Base-by-base conservation (phyloP, 192 early-diverging fungal species). In the Phlyctochytrium bullatum region DNA sequence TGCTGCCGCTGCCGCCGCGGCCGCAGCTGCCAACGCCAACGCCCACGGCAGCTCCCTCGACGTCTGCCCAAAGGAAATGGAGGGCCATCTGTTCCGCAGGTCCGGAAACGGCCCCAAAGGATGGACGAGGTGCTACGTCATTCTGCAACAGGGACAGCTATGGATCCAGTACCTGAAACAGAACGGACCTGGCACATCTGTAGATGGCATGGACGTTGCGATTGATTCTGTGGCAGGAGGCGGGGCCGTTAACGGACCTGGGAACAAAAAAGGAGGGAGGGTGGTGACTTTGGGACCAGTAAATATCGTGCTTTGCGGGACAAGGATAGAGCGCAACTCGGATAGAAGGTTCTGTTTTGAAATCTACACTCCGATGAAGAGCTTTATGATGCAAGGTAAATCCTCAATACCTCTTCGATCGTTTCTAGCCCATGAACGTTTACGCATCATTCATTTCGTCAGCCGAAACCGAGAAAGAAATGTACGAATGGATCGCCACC, bases 331-430 rank as follows among this genome's bases (percentile, higher is more conserved):
- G 27, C 66, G 47, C 1, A 78, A 81, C 23, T 75, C 82, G 57
- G 90, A 91, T 34, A 78, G 90, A 16, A 70, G 89, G 33, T 91
- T 86, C 68, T 88, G 86, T 52, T 91, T 91, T 68, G 88, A 89
- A 62, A 74, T 91, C 1, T 77, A 82, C 10, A 86, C 82, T 54
- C 68, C 80, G 1, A 82, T 83, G 28, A 27, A 30, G n/a, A n/a
- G n/a, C n/a, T n/a, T n/a, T n/a, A n/a, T n/a, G n/a, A n/a, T n/a
- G n/a, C n/a, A n/a, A n/a, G n/a, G n/a, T n/a, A n/a, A n/a, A n/a
- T n/a, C n/a, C n/a, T n/a, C n/a, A n/a, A n/a, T n/a, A n/a, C n/a
- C n/a, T n/a, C n/a, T n/a, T n/a, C n/a, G n/a, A n/a, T n/a, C n/a
- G n/a, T n/a, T n/a, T n/a, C n/a, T n/a, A n/a, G n/a, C n/a, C n/a